phyloP scores from a whole-genome alignment of 495 filamentous ascomycete genomes.

The Penicillium arizonense region DNA sequence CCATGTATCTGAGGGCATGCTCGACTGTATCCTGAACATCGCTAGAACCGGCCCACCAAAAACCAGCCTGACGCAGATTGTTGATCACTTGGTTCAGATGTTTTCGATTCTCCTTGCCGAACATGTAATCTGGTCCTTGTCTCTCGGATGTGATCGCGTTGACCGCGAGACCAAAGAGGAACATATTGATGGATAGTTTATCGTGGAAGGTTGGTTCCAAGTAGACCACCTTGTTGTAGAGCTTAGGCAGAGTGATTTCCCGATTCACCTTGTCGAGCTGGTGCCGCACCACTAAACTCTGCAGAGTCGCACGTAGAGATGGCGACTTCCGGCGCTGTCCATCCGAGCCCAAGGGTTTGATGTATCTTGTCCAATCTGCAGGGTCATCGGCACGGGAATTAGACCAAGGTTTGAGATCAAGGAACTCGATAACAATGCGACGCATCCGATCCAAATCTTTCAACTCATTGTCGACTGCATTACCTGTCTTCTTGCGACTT shows the following conservation, averaged over 20 bases:
- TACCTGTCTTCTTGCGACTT: slow-evolving; percentile 37
- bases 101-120: slow-evolving; percentile 68
- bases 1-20: slow-evolving; percentile 62
- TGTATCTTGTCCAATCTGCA: slow-evolving; percentile 70
- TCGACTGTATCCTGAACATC: slow-evolving; percentile 62
- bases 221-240: slow-evolving; percentile 68
- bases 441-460: slow-evolving; percentile 77
- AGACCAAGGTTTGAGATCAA: slow-evolving; percentile 77
- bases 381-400: slow-evolving; percentile 48
- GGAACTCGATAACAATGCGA: slow-evolving; percentile 64
- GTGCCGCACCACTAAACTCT: slow-evolving; percentile 81
- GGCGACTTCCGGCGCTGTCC: slow-evolving; percentile 53
- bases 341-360: slow-evolving; percentile 61
- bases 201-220: slow-evolving; percentile 84
- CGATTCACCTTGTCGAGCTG: slow-evolving; percentile 63
- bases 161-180: slow-evolving; percentile 73
- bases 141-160: slow-evolving; percentile 91
- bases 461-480: slow-evolving; percentile 51
- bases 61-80: slow-evolving; percentile 84
- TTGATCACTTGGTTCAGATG: slow-evolving; percentile 63
- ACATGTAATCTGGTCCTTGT: slow-evolving; percentile 82
- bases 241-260: slow-evolving; percentile 63
- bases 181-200: slow-evolving; percentile 78
- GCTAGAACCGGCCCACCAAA: slow-evolving; percentile 83
- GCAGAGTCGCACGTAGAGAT: slow-evolving; percentile 67